Conservation (phyloP, 2,329 filamentous ascomycete genomes). For the Monosporascus sp. region DNA sequence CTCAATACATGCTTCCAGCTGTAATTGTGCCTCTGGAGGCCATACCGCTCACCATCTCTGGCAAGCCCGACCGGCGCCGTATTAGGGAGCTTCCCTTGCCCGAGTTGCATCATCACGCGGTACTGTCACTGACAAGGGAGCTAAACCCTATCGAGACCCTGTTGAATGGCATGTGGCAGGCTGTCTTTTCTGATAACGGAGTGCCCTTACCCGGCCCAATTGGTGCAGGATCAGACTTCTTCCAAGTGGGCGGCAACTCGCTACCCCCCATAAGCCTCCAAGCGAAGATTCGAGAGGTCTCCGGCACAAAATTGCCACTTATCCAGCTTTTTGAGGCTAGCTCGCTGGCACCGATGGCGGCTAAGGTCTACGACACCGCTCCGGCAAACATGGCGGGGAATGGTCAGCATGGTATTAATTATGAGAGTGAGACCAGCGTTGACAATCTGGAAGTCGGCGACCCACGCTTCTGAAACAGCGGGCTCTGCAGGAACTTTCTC, state of each 20-base stretch:
- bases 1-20: constrained; percentile 32
- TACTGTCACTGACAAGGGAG: neutral
- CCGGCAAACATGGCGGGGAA: too few species aligned
- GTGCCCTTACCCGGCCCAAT: constrained; percentile 13
- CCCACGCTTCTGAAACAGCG: too few species aligned
- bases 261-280: constrained; percentile 35
- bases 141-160: neutral
- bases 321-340: constrained; percentile 32
- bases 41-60: constrained; percentile 25
- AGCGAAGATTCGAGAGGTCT: constrained; percentile 24
- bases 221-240: constrained; percentile 31
- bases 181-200: constrained; percentile 14
- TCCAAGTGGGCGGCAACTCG: constrained; percentile 37
- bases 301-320: constrained; percentile 28
- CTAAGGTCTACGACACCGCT: neutral
- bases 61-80: constrained; percentile 30
- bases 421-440: constrained; percentile 30
- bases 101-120: neutral
- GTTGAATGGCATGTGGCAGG: constrained; percentile 11
- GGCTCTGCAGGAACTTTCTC: too few species aligned
- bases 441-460: neutral
- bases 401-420: constrained; percentile 21
- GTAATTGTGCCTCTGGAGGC: constrained; percentile 19
- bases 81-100: constrained; percentile 21
- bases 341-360: constrained; percentile 36